Conservation (phyloP, 345 rosid species). For the Linum lewisii region DNA sequence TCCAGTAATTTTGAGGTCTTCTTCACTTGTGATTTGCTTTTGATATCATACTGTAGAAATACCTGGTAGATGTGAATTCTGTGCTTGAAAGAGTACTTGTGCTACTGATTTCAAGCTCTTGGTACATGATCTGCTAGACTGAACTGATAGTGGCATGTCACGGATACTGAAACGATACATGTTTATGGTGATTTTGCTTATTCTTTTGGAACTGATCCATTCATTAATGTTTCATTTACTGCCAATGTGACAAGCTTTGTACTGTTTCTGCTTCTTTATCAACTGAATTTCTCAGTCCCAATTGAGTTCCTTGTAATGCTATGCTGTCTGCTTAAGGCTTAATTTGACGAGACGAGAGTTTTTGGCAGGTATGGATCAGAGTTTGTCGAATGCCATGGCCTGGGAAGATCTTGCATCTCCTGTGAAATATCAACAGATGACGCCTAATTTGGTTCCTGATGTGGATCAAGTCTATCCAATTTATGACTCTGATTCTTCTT, state of each 20-base stretch:
- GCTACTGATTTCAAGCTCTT: not conserved
- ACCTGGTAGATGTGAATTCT: not conserved
- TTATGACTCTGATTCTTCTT: constrained; percentile 35
- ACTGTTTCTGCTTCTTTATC: no score
- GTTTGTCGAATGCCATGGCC: constrained; percentile 63
- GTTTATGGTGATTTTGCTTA: no score
- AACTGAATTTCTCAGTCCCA: no score
- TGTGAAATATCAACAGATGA: constrained; percentile 71
- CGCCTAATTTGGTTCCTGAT: constrained; percentile 60
- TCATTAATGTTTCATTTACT: no score
- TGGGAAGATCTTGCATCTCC: constrained; percentile 83
- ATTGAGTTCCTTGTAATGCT: no score
- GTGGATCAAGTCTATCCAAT: constrained; percentile 78
- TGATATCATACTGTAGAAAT: no score
- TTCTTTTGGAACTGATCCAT: no score
- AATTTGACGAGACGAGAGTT: not conserved
- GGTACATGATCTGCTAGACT: not conserved
- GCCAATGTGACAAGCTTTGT: no score
- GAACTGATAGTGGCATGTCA: not conserved
- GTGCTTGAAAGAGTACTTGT: not conserved
- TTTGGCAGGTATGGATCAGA: constrained; percentile 71
- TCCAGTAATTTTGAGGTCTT: no score
- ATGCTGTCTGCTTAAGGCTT: no score
- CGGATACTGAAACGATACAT: not conserved
- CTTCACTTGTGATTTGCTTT: no score